A percentile compares a stretch with the other conserved stretches of the same genome.
Conservation (phyloP, 2,329 filamentous ascomycete genomes). For the Pyrenophora seminiperda region DNA sequence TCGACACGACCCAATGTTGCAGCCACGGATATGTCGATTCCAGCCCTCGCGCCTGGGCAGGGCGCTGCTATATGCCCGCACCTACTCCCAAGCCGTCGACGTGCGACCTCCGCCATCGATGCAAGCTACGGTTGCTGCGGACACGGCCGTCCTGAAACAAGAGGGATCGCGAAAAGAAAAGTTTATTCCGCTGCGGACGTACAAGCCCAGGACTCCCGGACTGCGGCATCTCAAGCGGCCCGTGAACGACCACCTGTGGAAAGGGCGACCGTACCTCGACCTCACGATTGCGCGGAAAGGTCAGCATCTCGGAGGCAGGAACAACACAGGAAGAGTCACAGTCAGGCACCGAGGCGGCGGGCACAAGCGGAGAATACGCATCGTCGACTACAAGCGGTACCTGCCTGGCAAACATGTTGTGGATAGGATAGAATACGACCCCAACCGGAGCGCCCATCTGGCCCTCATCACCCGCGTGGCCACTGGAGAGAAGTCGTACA, state of each 20-base stretch:
- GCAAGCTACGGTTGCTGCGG: slow-evolving; percentile 42
- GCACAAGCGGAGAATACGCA: slow-evolving; percentile 87
- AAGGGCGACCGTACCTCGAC: slow-evolving; percentile 79
- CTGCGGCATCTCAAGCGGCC: slow-evolving; percentile 87
- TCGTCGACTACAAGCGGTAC: slow-evolving; percentile 83
- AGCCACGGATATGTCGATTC: slow-evolving; percentile 65
- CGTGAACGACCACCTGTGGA: slow-evolving; percentile 96
- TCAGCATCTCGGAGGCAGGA: slow-evolving; percentile 89
- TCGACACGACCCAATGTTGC: slow-evolving; percentile 60
- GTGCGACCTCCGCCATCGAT: slow-evolving; percentile 37
- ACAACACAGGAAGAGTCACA: slow-evolving; percentile 82
- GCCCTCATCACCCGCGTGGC: slow-evolving; percentile 78
- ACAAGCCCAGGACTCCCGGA: slow-evolving; percentile 92
- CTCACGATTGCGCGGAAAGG: slow-evolving; percentile 93
- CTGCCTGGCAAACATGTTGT: slow-evolving; percentile 82
- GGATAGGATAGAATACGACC: slow-evolving; percentile 95
- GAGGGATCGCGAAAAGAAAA: slow-evolving; percentile 40
- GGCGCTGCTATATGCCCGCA: slow-evolving; percentile 55
- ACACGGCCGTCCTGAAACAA: slow-evolving; percentile 28
- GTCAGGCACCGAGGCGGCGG: slow-evolving; percentile 93
- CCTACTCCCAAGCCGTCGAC: slow-evolving; percentile 56
- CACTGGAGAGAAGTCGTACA: slow-evolving; percentile 81
- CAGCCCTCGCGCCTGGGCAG: slow-evolving; percentile 56
- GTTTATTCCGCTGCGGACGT: slow-evolving; percentile 70
- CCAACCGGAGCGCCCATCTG: slow-evolving; percentile 89